Base-by-base conservation (phyloP, 2,329 filamentous ascomycete genomes). In the Piedraia hortae region DNA sequence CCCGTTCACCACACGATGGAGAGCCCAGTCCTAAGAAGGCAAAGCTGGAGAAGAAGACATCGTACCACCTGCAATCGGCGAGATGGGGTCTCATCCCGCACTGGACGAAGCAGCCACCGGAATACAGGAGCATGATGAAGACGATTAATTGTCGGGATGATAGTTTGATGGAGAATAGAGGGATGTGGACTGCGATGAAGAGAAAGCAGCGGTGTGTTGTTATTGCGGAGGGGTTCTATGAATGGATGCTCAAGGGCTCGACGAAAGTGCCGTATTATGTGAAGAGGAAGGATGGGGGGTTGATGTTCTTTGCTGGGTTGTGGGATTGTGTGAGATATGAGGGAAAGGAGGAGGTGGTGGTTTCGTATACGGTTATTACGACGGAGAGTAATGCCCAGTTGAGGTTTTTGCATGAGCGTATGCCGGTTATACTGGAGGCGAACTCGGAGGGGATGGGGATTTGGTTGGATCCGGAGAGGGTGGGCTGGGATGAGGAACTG, bases 101-200 rank as follows among this genome's bases (percentile, higher is more conserved):
- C 44, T 93, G 82, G 82, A 88, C 74, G 3, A 89, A 82, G 48
- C 59, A 69, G 7, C 66, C 66, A 23, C 74, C 77, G 0, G 65
- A 77, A 37, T 82, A 85, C 36, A 56, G 60, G 12, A 64, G 65
- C 1, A 55, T 77, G 43, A 57, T 89, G 54, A 75, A 71, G 38
- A 90, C 78, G 0, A 93, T 93, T 45, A 93, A 97, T 46, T 93
- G 82, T 42, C 67, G 82, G 3, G 74, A 82, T 38, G 82, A 93
- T 45, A 85, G 75, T 1, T 51, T 93, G 10, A 54, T 62, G 4
- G 60, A 68, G 6, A 57, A 69, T 5, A 61, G 66, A 4, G 78
- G 80, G 6, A 73, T 93, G 66, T 93, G 85, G 85, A 70, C 62
- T 18, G 64, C 61, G 1, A 88, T 93, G 72, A 91, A 91, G 48